These are phyloP conservation scores for Glaciozyma antarctica DNA, from an alignment of 768 basidiomycete genomes.

Conservation along the genomic window DNA sequence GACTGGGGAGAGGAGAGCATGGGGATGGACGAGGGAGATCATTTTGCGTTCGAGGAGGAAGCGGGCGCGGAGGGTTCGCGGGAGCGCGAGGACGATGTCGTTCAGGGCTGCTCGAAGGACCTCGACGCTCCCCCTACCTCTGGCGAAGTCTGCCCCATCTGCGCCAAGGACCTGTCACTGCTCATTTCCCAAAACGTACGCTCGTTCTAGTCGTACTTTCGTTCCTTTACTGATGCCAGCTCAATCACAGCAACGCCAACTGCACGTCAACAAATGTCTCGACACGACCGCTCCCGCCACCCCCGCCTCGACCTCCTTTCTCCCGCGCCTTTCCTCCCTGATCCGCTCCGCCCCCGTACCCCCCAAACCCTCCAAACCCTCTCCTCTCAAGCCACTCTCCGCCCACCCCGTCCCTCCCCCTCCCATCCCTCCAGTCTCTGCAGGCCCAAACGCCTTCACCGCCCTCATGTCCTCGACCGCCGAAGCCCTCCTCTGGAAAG, in stretches of 20 bases:
- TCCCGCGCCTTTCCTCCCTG: slow-evolving; percentile 20
- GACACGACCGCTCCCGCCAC: not conserved
- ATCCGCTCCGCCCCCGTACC: slow-evolving; percentile 3
- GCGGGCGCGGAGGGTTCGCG: not conserved
- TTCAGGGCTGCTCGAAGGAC: slow-evolving; percentile 5
- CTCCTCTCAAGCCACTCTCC: not conserved
- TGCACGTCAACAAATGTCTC: slow-evolving; percentile 5
- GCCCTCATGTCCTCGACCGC: slow-evolving; percentile 81
- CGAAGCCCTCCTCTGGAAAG: slow-evolving; percentile 76
- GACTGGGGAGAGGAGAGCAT: too few species aligned
- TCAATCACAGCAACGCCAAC: not conserved
- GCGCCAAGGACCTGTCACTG: not conserved
- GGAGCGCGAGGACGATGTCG: not conserved
- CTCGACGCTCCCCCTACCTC: not conserved
- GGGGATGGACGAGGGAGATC: too few species aligned
- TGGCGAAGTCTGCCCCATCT: not conserved
- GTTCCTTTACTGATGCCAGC: not conserved
- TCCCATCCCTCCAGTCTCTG: slow-evolving; percentile 5
- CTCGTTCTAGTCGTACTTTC: not conserved
- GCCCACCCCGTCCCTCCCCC: not conserved
- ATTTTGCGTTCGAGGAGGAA: not conserved
- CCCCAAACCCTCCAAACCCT: not conserved
- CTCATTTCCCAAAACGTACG: not conserved
- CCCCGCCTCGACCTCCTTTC: not conserved
- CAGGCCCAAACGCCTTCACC: slow-evolving; percentile 51